Evolutionary conservation across 371 early-diverging fungal species (phyloP).

Genomic region (Apophysomyces variabilis): DNA sequence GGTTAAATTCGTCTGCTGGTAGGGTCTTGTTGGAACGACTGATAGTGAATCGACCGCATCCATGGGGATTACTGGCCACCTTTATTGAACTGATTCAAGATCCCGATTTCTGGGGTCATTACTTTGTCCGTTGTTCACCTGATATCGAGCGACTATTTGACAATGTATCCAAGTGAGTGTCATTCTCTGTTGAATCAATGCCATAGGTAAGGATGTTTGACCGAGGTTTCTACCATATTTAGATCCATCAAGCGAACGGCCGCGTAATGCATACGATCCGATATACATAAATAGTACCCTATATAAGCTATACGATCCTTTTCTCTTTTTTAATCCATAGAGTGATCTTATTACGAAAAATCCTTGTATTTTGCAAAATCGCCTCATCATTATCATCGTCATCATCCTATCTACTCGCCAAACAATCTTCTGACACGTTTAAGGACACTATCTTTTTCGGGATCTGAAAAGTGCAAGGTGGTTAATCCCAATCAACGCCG

Average conservation of each 20-base stretch:
- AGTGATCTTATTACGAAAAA: not conserved
- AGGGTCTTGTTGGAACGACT: conserved; percentile 93
- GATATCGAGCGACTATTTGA: conserved; percentile 79
- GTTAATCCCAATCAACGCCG: not conserved
- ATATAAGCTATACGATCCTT: not conserved
- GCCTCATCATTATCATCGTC: not conserved
- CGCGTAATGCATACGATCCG: conserved; percentile 4
- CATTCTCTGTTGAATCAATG: not conserved
- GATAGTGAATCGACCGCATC: conserved; percentile 96
- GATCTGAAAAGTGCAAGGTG: conserved; percentile 46
- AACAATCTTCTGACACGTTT: conserved; percentile 94
- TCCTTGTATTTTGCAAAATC: not conserved
- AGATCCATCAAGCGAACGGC: conserved; percentile 26
- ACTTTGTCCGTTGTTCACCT: conserved; percentile 71
- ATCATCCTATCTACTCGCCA: conserved; percentile 63
- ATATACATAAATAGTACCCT: conserved; percentile 9
- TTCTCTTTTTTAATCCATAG: conserved; percentile 5
- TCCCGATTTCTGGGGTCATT: conserved; percentile 88
- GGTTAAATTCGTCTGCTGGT: not conserved
- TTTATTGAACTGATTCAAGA: conserved; percentile 95
- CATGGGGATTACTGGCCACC: conserved; percentile 95
- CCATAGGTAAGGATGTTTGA: too few species aligned
- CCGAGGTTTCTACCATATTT: not conserved
- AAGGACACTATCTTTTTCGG: conserved; percentile 93
- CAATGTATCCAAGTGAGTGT: conserved; percentile 63